Percentiles rank a stretch among this genome's conserved stretches.
These are phyloP conservation scores for Candida ficus DNA, from an alignment of 805 yeast species.

Conservation along the genomic window DNA sequence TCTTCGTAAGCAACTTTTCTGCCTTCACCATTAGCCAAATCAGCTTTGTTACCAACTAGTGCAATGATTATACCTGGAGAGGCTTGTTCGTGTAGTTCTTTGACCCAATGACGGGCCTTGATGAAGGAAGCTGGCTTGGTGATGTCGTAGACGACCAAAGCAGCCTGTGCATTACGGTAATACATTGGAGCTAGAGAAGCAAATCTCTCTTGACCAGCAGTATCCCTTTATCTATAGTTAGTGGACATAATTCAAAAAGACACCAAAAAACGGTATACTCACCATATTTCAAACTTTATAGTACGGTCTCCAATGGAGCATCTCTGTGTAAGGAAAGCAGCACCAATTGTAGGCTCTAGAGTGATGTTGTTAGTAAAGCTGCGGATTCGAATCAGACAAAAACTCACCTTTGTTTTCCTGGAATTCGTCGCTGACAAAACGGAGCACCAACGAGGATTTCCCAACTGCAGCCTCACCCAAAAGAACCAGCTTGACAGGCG, in stretches of 20 bases:
- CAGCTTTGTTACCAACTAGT: constrained; percentile 88
- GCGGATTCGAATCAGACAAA: not conserved
- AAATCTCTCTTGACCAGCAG: constrained; percentile 97
- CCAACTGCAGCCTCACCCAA: constrained; percentile 99
- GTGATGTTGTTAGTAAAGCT: constrained; percentile 8
- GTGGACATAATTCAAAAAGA: too few relatives aligned
- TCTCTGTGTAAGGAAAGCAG: constrained; percentile 92
- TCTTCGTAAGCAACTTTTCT: constrained; percentile 84
- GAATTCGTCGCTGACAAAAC: constrained; percentile 92
- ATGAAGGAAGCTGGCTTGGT: constrained; percentile 93
- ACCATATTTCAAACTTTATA: constrained; percentile 88
- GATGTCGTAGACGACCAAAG: constrained; percentile 90
- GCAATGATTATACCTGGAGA: constrained; percentile 90
- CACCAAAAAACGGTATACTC: constrained; percentile 13
- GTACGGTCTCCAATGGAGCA: constrained; percentile 82
- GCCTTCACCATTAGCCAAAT: constrained; percentile 54
- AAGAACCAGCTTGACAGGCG: constrained; percentile 83
- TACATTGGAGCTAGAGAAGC: constrained; percentile 96
- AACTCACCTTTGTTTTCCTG: constrained; percentile 75
- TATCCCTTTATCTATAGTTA: constrained; percentile 48
- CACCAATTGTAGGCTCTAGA: constrained; percentile 92
- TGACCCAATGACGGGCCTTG: constrained; percentile 98
- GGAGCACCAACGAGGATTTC: constrained; percentile 83
- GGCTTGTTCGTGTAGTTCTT: constrained; percentile 93
- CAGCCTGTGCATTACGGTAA: constrained; percentile 96